Evolutionary conservation across 2,329 filamentous ascomycete species (phyloP).

Genomic region (Beauveria sp.): DNA sequence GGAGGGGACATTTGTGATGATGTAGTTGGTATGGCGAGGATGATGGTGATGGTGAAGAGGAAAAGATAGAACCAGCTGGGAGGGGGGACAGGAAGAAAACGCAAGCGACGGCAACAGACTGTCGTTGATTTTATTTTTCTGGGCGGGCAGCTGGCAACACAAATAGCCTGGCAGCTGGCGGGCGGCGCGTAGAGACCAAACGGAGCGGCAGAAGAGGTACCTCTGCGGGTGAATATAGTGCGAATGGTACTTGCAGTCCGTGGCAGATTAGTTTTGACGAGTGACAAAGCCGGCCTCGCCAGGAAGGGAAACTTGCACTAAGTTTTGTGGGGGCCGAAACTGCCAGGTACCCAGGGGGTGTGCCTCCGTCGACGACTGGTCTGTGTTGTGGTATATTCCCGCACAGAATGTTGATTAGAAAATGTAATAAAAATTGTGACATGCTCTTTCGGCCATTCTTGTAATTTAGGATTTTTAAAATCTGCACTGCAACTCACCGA

Average conservation of each 20-base stretch:
- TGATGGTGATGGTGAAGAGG: neutral
- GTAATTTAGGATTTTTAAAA: neutral
- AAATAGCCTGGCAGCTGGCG: neutral
- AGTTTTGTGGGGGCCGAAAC: constrained; percentile 4
- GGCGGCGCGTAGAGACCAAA: neutral
- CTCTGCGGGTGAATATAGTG: neutral
- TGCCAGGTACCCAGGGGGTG: neutral
- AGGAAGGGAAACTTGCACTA: constrained; percentile 9
- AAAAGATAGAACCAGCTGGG: neutral
- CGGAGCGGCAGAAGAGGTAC: neutral
- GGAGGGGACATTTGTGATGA: neutral
- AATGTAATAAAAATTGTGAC: neutral
- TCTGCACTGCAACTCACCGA: neutral
- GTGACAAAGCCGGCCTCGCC: constrained; percentile 3
- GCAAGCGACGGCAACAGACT: neutral
- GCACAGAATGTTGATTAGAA: neutral
- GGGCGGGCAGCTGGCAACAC: neutral
- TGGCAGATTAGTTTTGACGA: neutral
- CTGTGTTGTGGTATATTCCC: neutral
- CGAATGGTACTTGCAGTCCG: neutral
- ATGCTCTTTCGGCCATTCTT: too few species aligned
- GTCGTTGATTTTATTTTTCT: neutral
- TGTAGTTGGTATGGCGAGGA: neutral
- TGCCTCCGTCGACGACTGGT: neutral
- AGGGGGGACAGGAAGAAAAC: neutral